Conservation (phyloP, 1,284 basidiomycete genomes). For the Boletellus deceptivus region DNA sequence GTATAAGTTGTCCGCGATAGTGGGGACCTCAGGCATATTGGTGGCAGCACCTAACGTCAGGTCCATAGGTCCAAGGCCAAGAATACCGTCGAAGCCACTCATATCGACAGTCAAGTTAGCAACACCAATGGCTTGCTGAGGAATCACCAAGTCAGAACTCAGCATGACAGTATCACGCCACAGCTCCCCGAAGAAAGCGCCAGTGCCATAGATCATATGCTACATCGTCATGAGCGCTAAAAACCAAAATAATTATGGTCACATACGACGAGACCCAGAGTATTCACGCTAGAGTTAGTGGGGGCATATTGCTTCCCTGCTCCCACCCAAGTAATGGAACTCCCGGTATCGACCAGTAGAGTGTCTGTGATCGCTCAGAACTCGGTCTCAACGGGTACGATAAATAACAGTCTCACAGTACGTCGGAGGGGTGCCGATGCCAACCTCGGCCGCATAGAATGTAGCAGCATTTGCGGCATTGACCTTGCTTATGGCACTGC, state of each 20-base stretch:
- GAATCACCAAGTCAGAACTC: constrained; percentile 41
- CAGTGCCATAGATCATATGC: constrained; percentile 51
- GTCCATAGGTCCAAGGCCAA: constrained; percentile 56
- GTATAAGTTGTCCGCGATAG: constrained; percentile 44
- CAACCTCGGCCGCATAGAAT: constrained; percentile 38
- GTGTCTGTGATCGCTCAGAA: constrained; percentile 12
- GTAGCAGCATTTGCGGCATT: constrained; percentile 20
- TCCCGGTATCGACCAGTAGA: constrained; percentile 34
- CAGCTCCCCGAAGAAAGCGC: constrained; percentile 50
- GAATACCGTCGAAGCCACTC: constrained; percentile 49
- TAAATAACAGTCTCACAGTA: constrained; percentile 34
- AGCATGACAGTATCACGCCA: constrained; percentile 51
- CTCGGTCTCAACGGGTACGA: neutral
- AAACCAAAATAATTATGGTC: neutral
- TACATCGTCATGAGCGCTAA: neutral
- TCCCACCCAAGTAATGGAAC: constrained; percentile 41
- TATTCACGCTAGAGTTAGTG: constrained; percentile 44
- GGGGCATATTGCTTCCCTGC: constrained; percentile 36
- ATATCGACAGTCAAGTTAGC: constrained; percentile 45
- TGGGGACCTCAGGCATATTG: constrained; percentile 32
- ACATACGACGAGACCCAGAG: constrained; percentile 39
- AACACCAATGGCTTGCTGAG: constrained; percentile 54
- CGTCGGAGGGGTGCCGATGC: constrained; percentile 46
- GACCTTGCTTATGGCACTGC: neutral
- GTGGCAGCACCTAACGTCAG: constrained; percentile 43